Evolutionary conservation across 805 yeast genomes (phyloP), one percentile per base, ranked within the genome.

Genomic region (Myxozyma neotropica): DNA sequence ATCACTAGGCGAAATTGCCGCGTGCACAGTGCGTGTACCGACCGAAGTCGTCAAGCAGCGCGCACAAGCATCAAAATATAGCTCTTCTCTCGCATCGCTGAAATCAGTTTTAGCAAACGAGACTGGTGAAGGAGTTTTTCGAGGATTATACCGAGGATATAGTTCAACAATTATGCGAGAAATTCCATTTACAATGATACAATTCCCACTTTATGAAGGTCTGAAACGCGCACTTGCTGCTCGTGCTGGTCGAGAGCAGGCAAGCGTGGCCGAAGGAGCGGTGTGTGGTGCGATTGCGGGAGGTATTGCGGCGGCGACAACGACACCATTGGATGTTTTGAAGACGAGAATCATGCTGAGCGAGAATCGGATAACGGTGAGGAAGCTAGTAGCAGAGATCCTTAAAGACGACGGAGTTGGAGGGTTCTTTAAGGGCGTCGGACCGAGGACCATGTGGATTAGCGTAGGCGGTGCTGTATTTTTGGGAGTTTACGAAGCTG

Each of bases 401-500:
- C 73, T 79, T n/a, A 71, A 70, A 21, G 91, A 88, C 57, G 97
- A 91, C 71, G 97, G 97, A 0, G 75, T 77, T 42, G 66, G 71
- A 6, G 90, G 87, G 0, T 90, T 94, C 66, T 81, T 83, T 71
- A 81, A 81, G 50, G 99, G 99, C 13, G 80, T 93, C 27, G 97
- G 96, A 0, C 98, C 99, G 3, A 81, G 99, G 72, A 92, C 97
- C 0, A 79, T 88, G 83, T 94, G 99, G 99, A 93, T 94, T 58
- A 86, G 96, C 75, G 94, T 96, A 3, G 99, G 99, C 21, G 99
- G 99, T 29, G 97, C 98, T 17, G 91, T 95, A 17, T 94, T 95
- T 77, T 77, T 94, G 57, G 99, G 99, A 3, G 89, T 89, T 56
- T 94, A 94, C 71, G 99, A 95, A 74, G 73, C 85, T 2, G 73